Base-by-base conservation (phyloP, 2,329 filamentous ascomycete genomes). In the Sclerotinia glacialis region DNA sequence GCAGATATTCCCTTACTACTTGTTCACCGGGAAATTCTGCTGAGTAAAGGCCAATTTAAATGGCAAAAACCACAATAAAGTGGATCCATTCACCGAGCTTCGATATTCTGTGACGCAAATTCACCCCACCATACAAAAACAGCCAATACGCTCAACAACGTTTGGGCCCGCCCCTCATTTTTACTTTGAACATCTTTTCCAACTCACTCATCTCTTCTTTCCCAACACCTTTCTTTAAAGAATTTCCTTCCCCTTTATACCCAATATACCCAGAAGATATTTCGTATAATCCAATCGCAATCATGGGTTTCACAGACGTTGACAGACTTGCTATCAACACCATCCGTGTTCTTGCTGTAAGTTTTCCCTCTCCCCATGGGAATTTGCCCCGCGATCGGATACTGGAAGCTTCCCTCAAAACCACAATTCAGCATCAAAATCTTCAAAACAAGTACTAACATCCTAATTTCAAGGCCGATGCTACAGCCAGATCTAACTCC, bases 271-370 rank as follows among this genome's bases (percentile, higher is more conserved):
- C 42, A 50, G 34, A 34, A 37, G n/a, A 47, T n/a, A 12, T 31
- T 49, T 59, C 16, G n/a, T 50, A 44, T 44, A 65, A 44, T 37
- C 50, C 47, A 64, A 68, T 67, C 69, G 73, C 72, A 72, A 74
- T 71, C 70, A 98, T 98, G 94, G 88, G 88, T 80, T 97, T 91
- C 86, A 85, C 86, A 79, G 91, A 98, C 77, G 80, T 89, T 78
- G 95, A 99, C 81, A 84, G 89, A 85, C 87, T 93, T 82, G 91
- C 92, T 78, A 92, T 99, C 84, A 98, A 98, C 89, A 97, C 94
- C 81, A 98, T 99, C 85, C 92, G 95, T 80, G 82, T 92, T 78
- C 87, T 99, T 76, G 93, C 95, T 80, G 95, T 98, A 89, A 81
- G 93, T 89, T 70, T 69, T 73, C 71, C 65, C 67, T 66, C 18